Evolutionary conservation across 2,329 filamentous ascomycete species (phyloP), one percentile per base, ranked within the genome.

Genomic region (Penicillium crustosum): DNA sequence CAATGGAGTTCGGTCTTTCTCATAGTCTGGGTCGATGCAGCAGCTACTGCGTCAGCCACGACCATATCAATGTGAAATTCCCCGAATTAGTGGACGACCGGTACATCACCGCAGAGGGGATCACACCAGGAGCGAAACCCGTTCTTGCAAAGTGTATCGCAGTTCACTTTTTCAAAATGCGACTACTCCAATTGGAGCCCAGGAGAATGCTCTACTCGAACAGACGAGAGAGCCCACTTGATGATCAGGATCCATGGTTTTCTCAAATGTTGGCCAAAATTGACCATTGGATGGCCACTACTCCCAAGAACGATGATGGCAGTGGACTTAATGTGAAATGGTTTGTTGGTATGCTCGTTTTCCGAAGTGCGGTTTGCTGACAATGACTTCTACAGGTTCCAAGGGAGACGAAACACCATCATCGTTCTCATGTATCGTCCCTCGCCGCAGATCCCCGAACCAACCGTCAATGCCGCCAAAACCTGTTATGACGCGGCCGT

Each of bases 121-220:
- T 97, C 56, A 78, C 86, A 23, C 83, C 87, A 0, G 82, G 79
- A 12, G 89, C 88, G 1, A 88, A 88, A 6, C 82, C 85, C 2
- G 91, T 90, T 38, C 82, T 93, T 64, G 91, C 90, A 70, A 99
- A 99, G 73, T 85, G 90, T 67, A 87, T 96, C 27, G 88, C 91
- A 2, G 92, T 97, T 60, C 93, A 99, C 72, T 94, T 96, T 68
- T 92, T 92, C 79, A 93, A 90, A 70, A 95, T 97, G 91, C 84
- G 91, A 55, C 76, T 95, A 57, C 79, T 93, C 13, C 93, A 97
- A 72, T 86, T 93, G 15, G 93, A 97, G 74, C 94, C 97, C 43
- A 84, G 92, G 57, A 85, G 92, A 57, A 88, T 87, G 7, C 79
- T 97, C 0, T 97, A 99, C 71, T 88, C 96, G 66, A 89, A 88